Conservation (phyloP, 2,329 filamentous ascomycete genomes). For the Curvularia eragrostidis region DNA sequence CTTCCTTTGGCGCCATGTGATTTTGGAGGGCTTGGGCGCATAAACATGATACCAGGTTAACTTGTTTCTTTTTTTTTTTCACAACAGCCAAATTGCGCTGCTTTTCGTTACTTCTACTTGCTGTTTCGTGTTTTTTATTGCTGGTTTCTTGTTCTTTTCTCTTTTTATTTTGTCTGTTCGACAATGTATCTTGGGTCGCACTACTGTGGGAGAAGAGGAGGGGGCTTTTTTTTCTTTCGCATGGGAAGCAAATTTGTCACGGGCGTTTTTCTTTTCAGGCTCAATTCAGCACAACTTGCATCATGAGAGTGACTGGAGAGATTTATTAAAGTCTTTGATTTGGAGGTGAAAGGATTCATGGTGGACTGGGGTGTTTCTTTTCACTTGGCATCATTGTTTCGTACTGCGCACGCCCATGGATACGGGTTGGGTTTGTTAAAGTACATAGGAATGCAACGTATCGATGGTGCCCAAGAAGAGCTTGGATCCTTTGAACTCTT, state of each 20-base stretch:
- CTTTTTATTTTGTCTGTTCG: neutral
- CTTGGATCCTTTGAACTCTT: neutral
- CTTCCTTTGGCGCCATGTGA: neutral
- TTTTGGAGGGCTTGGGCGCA: neutral
- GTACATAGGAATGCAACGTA: neutral
- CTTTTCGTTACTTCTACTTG: neutral
- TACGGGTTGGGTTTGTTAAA: neutral
- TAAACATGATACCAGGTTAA: slow-evolving; percentile 2
- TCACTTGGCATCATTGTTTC: neutral
- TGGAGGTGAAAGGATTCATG: neutral
- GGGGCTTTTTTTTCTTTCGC: no score
- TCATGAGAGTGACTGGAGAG: no score
- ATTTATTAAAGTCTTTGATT: no score
- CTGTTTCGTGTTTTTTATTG: neutral
- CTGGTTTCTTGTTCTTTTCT: no score
- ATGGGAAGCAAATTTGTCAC: no score
- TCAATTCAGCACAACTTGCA: no score
- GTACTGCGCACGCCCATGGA: neutral
- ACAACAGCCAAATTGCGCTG: neutral
- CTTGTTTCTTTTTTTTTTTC: neutral
- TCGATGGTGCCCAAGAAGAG: neutral
- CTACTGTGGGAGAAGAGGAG: neutral
- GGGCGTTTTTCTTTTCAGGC: no score
- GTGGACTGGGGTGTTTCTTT: no score
- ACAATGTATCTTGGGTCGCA: neutral